phyloP scores from a whole-genome alignment of 257 asterid species.

The Asclepias syriaca region DNA sequence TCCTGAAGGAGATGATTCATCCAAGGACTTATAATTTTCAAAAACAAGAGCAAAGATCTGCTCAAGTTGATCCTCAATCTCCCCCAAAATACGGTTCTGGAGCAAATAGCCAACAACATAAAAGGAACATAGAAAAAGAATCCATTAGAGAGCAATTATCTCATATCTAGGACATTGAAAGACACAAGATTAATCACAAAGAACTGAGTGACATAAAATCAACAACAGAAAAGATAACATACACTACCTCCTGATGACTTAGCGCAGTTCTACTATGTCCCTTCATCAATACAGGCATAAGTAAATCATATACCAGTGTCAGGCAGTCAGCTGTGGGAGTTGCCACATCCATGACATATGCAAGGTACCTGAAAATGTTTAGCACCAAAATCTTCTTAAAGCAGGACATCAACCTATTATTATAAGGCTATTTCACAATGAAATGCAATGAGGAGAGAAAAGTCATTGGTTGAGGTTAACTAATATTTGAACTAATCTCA shows the following conservation, averaged over 20 bases:
- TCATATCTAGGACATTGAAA: background rate
- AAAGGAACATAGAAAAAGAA: constrained; percentile 5
- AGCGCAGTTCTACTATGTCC: constrained; percentile 35
- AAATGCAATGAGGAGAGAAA: background rate
- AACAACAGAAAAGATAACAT: background rate
- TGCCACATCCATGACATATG: constrained; percentile 59
- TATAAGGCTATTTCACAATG: background rate
- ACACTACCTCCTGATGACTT: constrained; percentile 51
- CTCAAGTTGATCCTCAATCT: constrained; percentile 47
- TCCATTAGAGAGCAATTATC: background rate
- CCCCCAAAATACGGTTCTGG: constrained; percentile 52
- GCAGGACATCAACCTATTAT: too few relatives aligned
- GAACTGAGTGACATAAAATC: background rate
- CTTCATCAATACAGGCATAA: constrained; percentile 43
- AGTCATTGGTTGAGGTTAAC: background rate
- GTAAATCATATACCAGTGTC: constrained; percentile 31
- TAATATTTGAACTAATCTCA: constrained; percentile 4
- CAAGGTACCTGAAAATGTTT: constrained; percentile 37
- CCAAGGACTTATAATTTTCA: constrained; percentile 47
- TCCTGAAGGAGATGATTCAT: constrained; percentile 43
- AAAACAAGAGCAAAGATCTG: constrained; percentile 44
- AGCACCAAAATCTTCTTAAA: background rate
- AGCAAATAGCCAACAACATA: constrained; percentile 11
- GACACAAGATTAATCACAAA: constrained; percentile 2
- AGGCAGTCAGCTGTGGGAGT: constrained; percentile 55